Percentiles rank a stretch among this genome's conserved stretches.
Evolutionary conservation across 108 stramenopile species (phyloP).

Genomic region (Cylindrotheca closterium): DNA sequence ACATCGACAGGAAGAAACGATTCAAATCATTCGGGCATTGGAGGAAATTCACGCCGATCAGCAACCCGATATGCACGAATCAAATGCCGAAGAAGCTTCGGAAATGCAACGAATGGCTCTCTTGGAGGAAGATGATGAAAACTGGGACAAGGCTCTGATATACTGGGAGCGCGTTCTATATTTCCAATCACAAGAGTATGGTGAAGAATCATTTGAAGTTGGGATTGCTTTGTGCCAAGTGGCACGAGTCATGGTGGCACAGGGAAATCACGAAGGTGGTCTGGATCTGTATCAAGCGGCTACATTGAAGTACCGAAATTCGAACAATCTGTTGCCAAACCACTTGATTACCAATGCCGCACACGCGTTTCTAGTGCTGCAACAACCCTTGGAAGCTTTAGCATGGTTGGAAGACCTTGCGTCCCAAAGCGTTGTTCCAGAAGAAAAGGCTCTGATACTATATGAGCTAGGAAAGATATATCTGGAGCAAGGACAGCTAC

Average conservation of each 20-base stretch:
- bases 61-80: neutral
- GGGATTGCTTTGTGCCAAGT: conserved; percentile 32
- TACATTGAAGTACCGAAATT: conserved; percentile 16
- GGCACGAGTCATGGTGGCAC: conserved; percentile 35
- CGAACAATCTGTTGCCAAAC: conserved; percentile 10
- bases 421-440: neutral
- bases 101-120: conserved; percentile 19
- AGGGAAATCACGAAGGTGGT: conserved; percentile 44
- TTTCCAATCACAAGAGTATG: conserved; percentile 22
- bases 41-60: conserved; percentile 18
- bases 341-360: conserved; percentile 12
- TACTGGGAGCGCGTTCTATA: conserved; percentile 35
- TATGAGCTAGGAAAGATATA: conserved; percentile 30
- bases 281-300: conserved; percentile 45
- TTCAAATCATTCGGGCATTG: conserved; percentile 19
- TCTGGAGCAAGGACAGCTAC: conserved; percentile 26
- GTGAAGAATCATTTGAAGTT: conserved; percentile 34
- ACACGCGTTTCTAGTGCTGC: conserved; percentile 16
- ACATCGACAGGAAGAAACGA: conserved; percentile 17
- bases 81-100: conserved; percentile 1
- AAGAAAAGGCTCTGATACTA: conserved; percentile 26
- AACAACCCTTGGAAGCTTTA: conserved; percentile 20
- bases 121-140: conserved; percentile 25
- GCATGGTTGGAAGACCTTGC: conserved; percentile 22
- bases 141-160: conserved; percentile 24